Conservation (phyloP, 331 rosid species). For the Erythrophleum ivorense region DNA sequence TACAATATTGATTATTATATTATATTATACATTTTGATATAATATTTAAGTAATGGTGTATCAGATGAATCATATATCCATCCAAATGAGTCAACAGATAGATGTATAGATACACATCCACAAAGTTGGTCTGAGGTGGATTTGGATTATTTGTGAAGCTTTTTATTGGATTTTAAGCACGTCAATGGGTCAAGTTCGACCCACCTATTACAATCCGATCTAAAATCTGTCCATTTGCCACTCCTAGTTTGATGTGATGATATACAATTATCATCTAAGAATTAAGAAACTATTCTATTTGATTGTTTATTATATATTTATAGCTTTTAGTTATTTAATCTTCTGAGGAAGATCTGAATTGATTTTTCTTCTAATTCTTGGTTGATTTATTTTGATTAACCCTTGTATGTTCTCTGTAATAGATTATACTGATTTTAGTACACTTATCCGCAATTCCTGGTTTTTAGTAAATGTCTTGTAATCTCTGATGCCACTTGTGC, state of each 20-base stretch:
- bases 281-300: background rate
- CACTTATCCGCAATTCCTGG: background rate
- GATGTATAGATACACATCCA: no score
- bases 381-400: background rate
- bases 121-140: no score
- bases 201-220: no score
- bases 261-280: background rate
- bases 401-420: background rate
- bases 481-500: background rate
- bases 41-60: background rate
- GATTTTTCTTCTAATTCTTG: background rate
- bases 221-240: no score
- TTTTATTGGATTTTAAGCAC: no score
- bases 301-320: background rate
- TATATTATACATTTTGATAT: background rate
- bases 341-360: conserved; percentile 1
- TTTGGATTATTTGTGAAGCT: no score
- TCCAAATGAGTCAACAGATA: background rate
- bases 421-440: background rate
- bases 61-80: background rate
- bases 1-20: background rate
- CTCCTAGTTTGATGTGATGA: background rate
- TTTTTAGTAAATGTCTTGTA: background rate
- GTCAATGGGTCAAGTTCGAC: no score
- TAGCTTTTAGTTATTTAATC: background rate